phyloP scores from a whole-genome alignment of 768 basidiomycete genomes.

The Tylopilus sp. region DNA sequence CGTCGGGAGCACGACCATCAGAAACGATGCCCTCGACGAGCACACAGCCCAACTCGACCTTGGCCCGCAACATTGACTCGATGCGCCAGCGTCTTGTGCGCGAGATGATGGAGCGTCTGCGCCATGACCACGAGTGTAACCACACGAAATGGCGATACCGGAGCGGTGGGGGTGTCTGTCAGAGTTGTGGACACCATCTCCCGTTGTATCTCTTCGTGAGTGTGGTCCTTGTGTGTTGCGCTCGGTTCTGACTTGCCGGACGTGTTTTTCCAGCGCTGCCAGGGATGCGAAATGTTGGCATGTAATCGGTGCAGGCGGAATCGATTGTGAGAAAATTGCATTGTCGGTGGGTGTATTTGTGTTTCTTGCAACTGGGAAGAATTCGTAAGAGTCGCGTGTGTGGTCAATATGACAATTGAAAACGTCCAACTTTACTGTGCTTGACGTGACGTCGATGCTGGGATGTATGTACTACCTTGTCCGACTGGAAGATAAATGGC shows the following conservation, averaged over 20 bases:
- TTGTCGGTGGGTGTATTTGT: neutral
- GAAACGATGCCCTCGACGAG: neutral
- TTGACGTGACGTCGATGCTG: too few relatives aligned
- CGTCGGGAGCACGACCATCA: too few relatives aligned
- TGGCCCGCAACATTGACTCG: neutral
- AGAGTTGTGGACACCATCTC: conserved; percentile 41
- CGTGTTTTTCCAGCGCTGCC: conserved; percentile 28
- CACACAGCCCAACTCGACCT: conserved; percentile 1
- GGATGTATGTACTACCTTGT: too few relatives aligned
- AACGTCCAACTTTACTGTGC: too few relatives aligned
- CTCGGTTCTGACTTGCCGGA: neutral
- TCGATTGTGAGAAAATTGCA: conserved; percentile 22
- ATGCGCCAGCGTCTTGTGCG: conserved; percentile 23
- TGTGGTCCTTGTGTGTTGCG: neutral
- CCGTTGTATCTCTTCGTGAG: conserved; percentile 49
- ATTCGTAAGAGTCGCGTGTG: too few relatives aligned
- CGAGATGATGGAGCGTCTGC: conserved; percentile 37
- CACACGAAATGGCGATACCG: conserved; percentile 44
- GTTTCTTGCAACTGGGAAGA: neutral
- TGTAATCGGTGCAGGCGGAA: conserved; percentile 39
- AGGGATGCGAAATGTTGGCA: conserved; percentile 30
- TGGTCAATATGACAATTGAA: too few relatives aligned
- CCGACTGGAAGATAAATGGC: too few relatives aligned
- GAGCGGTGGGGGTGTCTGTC: conserved; percentile 42
- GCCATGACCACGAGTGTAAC: conserved; percentile 53